phyloP scores from a whole-genome alignment of 192 early-diverging fungal species.

The Cetraspora pellucida region DNA sequence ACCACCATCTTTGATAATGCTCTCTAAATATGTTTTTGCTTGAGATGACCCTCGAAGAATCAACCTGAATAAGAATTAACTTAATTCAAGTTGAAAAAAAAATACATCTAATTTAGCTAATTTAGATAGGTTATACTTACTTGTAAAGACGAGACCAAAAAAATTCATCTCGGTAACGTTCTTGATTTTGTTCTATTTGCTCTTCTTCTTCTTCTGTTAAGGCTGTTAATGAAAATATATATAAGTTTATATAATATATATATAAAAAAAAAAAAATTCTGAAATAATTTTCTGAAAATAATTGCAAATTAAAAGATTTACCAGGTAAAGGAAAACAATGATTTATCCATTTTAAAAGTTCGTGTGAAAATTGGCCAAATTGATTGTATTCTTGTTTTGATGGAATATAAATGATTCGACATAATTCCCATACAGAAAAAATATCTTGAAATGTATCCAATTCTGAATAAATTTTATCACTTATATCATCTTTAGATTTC shows the following conservation, averaged over 20 bases:
- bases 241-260: too few species aligned
- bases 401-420: conserved; percentile 12
- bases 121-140: background rate
- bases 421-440: background rate
- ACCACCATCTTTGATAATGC: background rate
- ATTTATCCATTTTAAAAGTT: conserved; percentile 7
- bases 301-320: background rate
- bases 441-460: conserved; percentile 1
- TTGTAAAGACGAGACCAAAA: background rate
- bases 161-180: background rate
- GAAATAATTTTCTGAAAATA: background rate
- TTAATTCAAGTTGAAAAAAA: background rate
- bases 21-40: background rate
- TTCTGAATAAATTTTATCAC: background rate
- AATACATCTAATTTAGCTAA: background rate
- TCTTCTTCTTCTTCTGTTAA: conserved; percentile 4
- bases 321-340: background rate
- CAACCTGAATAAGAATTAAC: background rate
- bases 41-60: background rate
- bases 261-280: background rate
- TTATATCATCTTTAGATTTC: background rate
- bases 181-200: background rate
- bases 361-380: background rate
- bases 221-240: background rate
- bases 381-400: conserved; percentile 1